Evolutionary conservation across 1,284 basidiomycete genomes (phyloP).

Genomic region (Inonotus obliquus): DNA sequence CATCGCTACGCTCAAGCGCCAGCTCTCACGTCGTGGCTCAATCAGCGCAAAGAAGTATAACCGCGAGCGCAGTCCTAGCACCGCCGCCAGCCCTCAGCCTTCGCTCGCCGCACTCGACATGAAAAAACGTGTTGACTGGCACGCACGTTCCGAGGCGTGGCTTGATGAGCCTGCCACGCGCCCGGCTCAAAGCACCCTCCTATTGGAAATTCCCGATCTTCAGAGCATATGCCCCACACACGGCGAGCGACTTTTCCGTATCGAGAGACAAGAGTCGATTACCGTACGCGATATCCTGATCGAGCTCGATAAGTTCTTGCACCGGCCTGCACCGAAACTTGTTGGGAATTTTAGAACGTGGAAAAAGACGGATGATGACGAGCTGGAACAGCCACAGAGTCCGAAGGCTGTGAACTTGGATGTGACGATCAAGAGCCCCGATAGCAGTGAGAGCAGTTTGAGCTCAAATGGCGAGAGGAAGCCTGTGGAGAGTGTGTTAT

Average conservation of each 20-base stretch:
- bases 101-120: slow-evolving; percentile 6
- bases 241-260: slow-evolving; percentile 5
- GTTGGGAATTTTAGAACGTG: neutral
- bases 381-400: neutral
- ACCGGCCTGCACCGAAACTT: slow-evolving; percentile 6
- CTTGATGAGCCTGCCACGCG: slow-evolving; percentile 8
- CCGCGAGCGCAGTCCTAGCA: neutral
- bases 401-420: neutral
- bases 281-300: slow-evolving; percentile 7
- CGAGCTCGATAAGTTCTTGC: slow-evolving; percentile 6
- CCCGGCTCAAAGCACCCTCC: neutral
- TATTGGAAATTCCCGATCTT: slow-evolving; percentile 1
- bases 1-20: neutral
- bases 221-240: neutral
- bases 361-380: neutral
- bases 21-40: neutral
- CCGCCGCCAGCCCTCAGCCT: neutral
- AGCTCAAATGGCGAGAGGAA: neutral
- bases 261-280: neutral
- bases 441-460: slow-evolving; percentile 4
- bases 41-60: neutral
- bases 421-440: neutral
- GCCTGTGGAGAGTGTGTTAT: neutral
- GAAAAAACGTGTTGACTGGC: slow-evolving; percentile 3
- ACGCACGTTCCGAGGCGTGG: neutral